Conservation (phyloP, 371 early-diverging fungal genomes). For the Polyrhizophydium stewartii region DNA sequence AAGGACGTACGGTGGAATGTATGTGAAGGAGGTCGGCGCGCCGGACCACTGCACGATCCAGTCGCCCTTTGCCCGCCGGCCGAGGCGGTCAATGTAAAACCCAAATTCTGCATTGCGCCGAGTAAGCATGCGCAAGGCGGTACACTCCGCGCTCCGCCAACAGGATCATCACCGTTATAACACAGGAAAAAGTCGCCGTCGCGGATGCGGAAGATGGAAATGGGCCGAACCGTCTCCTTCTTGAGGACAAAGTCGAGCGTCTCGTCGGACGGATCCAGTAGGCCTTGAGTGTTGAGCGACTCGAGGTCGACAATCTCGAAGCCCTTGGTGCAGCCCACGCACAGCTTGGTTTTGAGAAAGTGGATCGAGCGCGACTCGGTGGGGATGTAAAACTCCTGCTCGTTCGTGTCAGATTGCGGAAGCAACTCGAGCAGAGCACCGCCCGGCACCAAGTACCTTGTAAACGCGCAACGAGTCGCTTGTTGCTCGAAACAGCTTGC, state of each 20-base stretch:
- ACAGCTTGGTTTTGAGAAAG: slow-evolving; percentile 74
- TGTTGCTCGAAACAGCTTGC: slow-evolving; percentile 21
- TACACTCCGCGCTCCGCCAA: neutral
- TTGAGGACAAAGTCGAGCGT: slow-evolving; percentile 77
- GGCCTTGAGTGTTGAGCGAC: slow-evolving; percentile 69
- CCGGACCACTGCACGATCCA: slow-evolving; percentile 66
- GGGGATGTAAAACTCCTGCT: slow-evolving; percentile 84
- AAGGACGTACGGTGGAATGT: slow-evolving; percentile 75
- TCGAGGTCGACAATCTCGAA: slow-evolving; percentile 90
- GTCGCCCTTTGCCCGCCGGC: slow-evolving; percentile 65
- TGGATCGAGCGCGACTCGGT: slow-evolving; percentile 75
- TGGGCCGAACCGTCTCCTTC: slow-evolving; percentile 57
- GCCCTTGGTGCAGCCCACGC: slow-evolving; percentile 83
- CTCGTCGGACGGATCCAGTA: slow-evolving; percentile 77
- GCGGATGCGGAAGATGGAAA: slow-evolving; percentile 75
- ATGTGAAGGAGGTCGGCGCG: slow-evolving; percentile 48
- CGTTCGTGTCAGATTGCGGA: neutral
- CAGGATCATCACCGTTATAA: slow-evolving; percentile 59
- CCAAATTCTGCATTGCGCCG: slow-evolving; percentile 59
- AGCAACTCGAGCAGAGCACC: neutral
- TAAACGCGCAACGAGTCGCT: slow-evolving; percentile 54
- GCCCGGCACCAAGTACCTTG: slow-evolving; percentile 47
- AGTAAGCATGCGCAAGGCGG: neutral
- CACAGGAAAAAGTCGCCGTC: slow-evolving; percentile 80
- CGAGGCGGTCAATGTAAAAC: slow-evolving; percentile 84